These are phyloP conservation scores for Fragaria vesca DNA, from an alignment of 306 rosid genomes.

Conservation along the genomic window DNA sequence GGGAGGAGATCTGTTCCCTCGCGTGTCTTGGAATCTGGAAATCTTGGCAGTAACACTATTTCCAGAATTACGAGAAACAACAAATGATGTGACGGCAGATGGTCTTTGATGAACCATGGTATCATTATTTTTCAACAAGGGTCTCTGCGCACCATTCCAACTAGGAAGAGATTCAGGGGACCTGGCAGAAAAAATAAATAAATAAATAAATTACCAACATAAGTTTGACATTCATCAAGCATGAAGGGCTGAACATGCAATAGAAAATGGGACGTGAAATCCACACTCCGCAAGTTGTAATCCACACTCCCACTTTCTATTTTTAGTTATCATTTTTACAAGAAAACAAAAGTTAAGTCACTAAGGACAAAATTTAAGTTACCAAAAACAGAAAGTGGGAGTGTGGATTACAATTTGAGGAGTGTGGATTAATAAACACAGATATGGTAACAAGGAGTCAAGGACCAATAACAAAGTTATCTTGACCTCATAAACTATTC, in stretches of 20 bases:
- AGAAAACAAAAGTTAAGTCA: too few species aligned
- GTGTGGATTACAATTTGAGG: too few species aligned
- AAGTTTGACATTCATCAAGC: slow-evolving; percentile 3
- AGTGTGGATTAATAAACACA: neutral
- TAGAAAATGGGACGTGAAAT: too few species aligned
- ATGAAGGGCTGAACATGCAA: neutral
- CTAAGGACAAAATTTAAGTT: too few species aligned
- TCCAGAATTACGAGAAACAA: slow-evolving; percentile 43
- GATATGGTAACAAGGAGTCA: neutral
- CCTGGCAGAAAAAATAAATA: slow-evolving; percentile 31
- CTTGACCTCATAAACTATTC: neutral
- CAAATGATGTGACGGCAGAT: slow-evolving; percentile 35
- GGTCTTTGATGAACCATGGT: slow-evolving; percentile 43
- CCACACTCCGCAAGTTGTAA: too few species aligned
- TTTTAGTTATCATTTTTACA: too few species aligned
- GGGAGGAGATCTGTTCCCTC: slow-evolving; percentile 43
- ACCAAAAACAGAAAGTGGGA: too few species aligned
- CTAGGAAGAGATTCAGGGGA: slow-evolving; percentile 33
- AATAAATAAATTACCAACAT: slow-evolving; percentile 15
- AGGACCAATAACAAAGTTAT: neutral
- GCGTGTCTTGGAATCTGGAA: slow-evolving; percentile 42
- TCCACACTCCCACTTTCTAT: too few species aligned
- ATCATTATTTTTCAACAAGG: slow-evolving; percentile 31
- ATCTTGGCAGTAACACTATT: slow-evolving; percentile 43
- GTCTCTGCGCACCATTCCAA: slow-evolving; percentile 37